Conservation (phyloP, 176 grass and related monocot species). For the Themeda triandra region DNA sequence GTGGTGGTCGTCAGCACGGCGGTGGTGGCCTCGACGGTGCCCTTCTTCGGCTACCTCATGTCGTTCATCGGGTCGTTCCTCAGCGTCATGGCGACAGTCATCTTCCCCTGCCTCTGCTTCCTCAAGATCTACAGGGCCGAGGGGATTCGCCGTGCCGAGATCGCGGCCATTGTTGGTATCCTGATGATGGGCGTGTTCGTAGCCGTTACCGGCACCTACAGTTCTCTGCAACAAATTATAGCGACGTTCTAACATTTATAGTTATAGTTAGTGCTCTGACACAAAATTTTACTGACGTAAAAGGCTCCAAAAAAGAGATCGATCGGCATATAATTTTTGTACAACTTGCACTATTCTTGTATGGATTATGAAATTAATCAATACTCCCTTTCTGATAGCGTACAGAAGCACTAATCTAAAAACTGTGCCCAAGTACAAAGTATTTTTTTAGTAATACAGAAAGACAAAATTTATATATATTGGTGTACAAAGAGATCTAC, state of each 20-base stretch:
- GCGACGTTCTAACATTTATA: not conserved
- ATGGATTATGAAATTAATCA: no score
- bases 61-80: slow-evolving; percentile 53
- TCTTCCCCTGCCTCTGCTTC: slow-evolving; percentile 61
- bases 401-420: no score
- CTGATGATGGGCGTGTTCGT: slow-evolving; percentile 42
- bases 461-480: no score
- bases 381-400: no score
- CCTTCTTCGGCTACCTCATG: slow-evolving; percentile 66
- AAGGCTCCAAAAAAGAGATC: no score
- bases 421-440: no score
- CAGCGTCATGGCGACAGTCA: slow-evolving; percentile 39
- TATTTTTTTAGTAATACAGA: no score
- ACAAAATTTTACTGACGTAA: no score
- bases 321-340: no score
- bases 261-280: not conserved
- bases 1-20: slow-evolving; percentile 39
- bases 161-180: not conserved
- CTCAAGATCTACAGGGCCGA: slow-evolving; percentile 44
- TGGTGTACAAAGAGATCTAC: no score
- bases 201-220: slow-evolving; percentile 42
- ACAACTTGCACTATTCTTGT: no score
- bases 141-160: not conserved
- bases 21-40: slow-evolving; percentile 42
- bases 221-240: slow-evolving; percentile 49